phyloP scores from a whole-genome alignment of 345 rosid species.

The Fremontodendron californicum region DNA sequence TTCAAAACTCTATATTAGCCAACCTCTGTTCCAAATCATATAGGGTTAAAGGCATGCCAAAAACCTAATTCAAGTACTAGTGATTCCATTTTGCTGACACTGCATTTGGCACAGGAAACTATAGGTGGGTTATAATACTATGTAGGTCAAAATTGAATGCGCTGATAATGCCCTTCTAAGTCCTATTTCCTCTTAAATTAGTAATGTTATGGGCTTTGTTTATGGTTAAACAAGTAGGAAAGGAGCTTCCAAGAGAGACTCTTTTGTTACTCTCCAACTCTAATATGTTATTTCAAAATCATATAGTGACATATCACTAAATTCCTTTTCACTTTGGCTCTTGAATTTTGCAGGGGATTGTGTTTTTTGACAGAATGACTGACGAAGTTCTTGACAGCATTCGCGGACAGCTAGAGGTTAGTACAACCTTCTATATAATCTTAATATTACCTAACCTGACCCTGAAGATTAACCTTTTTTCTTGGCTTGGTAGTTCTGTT shows the following conservation, averaged over 20 bases:
- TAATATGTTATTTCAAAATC: neutral
- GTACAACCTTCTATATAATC: conserved; percentile 16
- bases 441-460: too few relatives aligned
- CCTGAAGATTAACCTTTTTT: too few relatives aligned
- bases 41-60: neutral
- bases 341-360: conserved; percentile 61
- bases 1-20: neutral
- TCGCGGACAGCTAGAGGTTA: conserved; percentile 61
- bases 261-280: neutral
- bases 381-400: conserved; percentile 74
- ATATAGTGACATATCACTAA: neutral
- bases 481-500: too few relatives aligned
- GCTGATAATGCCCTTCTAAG: neutral
- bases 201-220: neutral
- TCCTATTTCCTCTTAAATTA: neutral
- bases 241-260: neutral
- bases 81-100: neutral
- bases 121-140: neutral
- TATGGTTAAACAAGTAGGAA: too few relatives aligned
- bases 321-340: conserved; percentile 13
- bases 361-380: conserved; percentile 87
- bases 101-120: neutral
- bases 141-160: neutral
- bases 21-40: neutral
- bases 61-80: neutral